A percentile compares a stretch with the other conserved stretches of the same genome.
Conservation (phyloP, 2,329 filamentous ascomycete species). For the Epichloe bromicola region DNA sequence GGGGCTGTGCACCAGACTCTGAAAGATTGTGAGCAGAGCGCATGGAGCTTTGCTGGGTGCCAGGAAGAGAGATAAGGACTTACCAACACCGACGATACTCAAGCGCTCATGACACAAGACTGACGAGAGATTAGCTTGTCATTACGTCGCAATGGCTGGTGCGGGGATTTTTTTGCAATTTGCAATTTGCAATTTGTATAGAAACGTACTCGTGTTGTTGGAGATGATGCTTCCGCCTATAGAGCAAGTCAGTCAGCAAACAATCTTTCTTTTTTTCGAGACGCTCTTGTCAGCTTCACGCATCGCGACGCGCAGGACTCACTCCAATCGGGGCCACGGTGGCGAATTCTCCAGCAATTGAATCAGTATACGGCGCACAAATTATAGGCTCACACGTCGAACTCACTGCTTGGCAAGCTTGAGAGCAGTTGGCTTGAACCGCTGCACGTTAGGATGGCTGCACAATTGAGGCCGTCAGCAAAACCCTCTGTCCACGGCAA, state of each 20-base stretch:
- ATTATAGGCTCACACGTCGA: background rate
- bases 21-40: constrained; percentile 11
- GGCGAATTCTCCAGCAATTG: constrained; percentile 55
- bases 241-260: constrained; percentile 1
- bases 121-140: constrained; percentile 22
- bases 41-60: constrained; percentile 1
- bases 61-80: constrained; percentile 19
- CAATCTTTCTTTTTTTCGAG: too few relatives aligned
- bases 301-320: constrained; percentile 30
- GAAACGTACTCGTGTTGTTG: constrained; percentile 73
- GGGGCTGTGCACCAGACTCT: constrained; percentile 92
- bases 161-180: too few relatives aligned
- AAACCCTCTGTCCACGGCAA: background rate
- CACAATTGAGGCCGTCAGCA: constrained; percentile 8
- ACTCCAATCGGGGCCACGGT: constrained; percentile 98
- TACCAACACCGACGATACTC: constrained; percentile 93
- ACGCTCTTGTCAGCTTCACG: background rate
- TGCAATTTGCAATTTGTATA: too few relatives aligned
- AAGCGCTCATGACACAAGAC: constrained; percentile 95
- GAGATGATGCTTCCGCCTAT: constrained; percentile 76
- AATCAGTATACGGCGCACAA: constrained; percentile 5
- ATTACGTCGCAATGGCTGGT: too few relatives aligned
- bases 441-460: constrained; percentile 83
- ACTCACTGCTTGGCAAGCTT: constrained; percentile 88
- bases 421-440: constrained; percentile 91